phyloP scores from a whole-genome alignment of 805 yeast species.

The Kluyveromyces starmeri region DNA sequence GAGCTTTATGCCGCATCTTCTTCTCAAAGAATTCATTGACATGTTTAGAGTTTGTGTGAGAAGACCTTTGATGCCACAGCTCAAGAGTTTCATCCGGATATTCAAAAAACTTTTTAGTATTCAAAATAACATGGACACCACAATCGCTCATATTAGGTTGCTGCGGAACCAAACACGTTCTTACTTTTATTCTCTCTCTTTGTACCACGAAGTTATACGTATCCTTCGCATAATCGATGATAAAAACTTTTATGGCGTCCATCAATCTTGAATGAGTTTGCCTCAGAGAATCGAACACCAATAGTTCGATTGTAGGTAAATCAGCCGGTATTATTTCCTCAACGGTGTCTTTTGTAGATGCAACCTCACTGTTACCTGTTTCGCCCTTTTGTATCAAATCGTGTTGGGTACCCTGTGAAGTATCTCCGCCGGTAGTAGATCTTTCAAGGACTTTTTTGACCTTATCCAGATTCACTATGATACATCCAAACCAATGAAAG shows the following conservation, averaged over 20 bases:
- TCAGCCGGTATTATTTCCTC: no score
- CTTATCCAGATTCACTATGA: constrained; percentile 46
- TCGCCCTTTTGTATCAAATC: no score
- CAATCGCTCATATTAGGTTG: constrained; percentile 91
- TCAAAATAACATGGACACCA: constrained; percentile 84
- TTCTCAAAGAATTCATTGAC: constrained; percentile 25
- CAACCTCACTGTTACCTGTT: no score
- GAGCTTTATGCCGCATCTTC: constrained; percentile 17
- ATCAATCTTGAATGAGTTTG: constrained; percentile 45
- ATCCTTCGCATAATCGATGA: constrained; percentile 62
- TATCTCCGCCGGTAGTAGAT: no score
- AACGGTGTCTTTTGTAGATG: no score
- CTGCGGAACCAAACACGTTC: constrained; percentile 56
- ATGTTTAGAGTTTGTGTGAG: constrained; percentile 13
- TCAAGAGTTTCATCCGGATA: constrained; percentile 39
- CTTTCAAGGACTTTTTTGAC: constrained; percentile 6
- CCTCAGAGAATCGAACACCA: constrained; percentile 69
- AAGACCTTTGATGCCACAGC: constrained; percentile 35
- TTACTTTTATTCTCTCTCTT: constrained; percentile 38
- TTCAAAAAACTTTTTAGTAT: constrained; percentile 48
- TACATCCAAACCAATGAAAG: constrained; percentile 82
- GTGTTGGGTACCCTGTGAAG: no score
- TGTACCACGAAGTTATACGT: constrained; percentile 42
- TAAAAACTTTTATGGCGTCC: constrained; percentile 46
- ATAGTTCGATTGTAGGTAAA: constrained; percentile 32